A percentile compares a stretch with the other conserved stretches of the same genome.
phyloP scores from a whole-genome alignment of 2,329 filamentous ascomycete species.

The Akanthomyces uredinophilus region DNA sequence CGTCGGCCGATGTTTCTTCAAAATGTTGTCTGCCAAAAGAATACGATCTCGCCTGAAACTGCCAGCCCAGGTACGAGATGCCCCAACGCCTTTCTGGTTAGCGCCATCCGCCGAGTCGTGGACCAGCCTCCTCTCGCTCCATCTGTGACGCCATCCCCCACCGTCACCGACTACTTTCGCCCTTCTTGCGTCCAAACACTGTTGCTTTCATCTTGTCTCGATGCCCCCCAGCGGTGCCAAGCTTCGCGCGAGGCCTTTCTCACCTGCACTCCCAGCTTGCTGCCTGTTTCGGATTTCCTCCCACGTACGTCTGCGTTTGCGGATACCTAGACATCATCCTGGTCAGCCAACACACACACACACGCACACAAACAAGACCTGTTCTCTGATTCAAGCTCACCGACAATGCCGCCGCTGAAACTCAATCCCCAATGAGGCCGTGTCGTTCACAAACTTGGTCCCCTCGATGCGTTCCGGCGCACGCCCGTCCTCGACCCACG shows the following conservation, averaged over 20 bases:
- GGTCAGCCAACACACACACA: background rate
- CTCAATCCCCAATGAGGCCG: background rate
- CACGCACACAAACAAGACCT: background rate
- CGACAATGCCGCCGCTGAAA: slow-evolving; percentile 6
- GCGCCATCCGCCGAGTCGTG: too few relatives aligned
- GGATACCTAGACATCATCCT: background rate
- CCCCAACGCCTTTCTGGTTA: background rate
- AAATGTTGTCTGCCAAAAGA: too few relatives aligned
- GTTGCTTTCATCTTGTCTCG: too few relatives aligned
- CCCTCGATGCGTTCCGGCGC: slow-evolving; percentile 30
- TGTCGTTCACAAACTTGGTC: slow-evolving; percentile 7
- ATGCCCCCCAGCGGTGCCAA: too few relatives aligned
- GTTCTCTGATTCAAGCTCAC: background rate
- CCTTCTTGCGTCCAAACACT: too few relatives aligned
- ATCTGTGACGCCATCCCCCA: too few relatives aligned
- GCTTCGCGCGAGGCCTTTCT: background rate
- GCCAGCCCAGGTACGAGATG: background rate
- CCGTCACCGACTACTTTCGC: too few relatives aligned
- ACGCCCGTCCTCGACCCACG: slow-evolving; percentile 40
- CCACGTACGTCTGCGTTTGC: background rate
- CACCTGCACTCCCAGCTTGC: background rate
- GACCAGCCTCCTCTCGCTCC: background rate
- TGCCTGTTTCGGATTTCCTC: background rate
- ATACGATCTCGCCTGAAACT: background rate
- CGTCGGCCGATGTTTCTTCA: too few relatives aligned